phyloP scores from a whole-genome alignment of 345 rosid species.

The Brassica incana region DNA sequence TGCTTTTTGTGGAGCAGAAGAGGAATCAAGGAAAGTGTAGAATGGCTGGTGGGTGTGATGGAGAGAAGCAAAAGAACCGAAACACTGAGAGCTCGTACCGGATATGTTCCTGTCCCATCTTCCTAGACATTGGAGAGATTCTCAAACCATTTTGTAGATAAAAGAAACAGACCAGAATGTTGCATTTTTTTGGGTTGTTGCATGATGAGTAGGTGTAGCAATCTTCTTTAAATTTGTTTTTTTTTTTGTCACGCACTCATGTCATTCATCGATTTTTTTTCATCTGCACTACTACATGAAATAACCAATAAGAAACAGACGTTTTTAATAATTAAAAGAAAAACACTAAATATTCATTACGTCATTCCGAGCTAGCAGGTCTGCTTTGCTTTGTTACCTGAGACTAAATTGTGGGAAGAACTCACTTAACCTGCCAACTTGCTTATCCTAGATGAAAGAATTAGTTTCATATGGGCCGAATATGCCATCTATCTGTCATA shows the following conservation, averaged over 20 bases:
- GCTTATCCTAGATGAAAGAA: not conserved
- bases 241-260: not conserved
- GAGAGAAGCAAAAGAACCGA: slow-evolving; percentile 98
- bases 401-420: not conserved
- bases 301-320: not conserved
- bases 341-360: not conserved
- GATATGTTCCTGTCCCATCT: slow-evolving; percentile 44
- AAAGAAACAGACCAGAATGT: slow-evolving; percentile 39
- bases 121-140: slow-evolving; percentile 16
- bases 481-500: too few species aligned
- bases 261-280: not conserved
- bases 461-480: not conserved
- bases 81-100: slow-evolving; percentile 70
- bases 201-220: slow-evolving; percentile 36
- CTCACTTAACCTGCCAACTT: not conserved
- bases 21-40: slow-evolving; percentile 85
- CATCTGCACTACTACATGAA: not conserved
- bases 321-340: not conserved
- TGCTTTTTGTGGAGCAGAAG: slow-evolving; percentile 46
- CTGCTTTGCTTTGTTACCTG: not conserved
- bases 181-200: slow-evolving; percentile 27
- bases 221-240: not conserved
- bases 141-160: slow-evolving; percentile 45
- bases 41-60: slow-evolving; percentile 93
- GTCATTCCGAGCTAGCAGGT: not conserved